Conservation (phyloP, 1,139 yeast species). For the Suhomyces ambrosiae region DNA sequence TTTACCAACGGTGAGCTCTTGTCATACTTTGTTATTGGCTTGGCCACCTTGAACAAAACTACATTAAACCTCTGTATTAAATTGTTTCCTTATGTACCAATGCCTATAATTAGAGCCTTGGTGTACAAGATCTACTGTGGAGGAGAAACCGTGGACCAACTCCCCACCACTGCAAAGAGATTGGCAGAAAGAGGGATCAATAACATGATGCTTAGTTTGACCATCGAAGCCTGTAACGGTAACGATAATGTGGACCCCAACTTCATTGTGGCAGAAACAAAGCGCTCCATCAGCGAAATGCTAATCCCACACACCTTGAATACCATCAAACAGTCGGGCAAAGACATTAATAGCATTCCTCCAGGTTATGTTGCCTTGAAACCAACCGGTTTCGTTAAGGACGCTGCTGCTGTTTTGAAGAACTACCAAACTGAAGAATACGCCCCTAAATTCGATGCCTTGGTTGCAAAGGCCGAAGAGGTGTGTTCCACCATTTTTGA, state of each 20-base stretch:
- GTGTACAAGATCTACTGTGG: conserved; percentile 90
- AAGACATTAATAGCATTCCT: conserved; percentile 63
- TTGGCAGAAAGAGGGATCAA: conserved; percentile 75
- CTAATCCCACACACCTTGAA: conserved; percentile 68
- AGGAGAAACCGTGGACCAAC: conserved; percentile 77
- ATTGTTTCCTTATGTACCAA: conserved; percentile 75
- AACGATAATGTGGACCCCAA: conserved; percentile 61
- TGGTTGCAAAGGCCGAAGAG: conserved; percentile 65
- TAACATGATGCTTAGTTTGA: conserved; percentile 91
- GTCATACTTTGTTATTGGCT: conserved; percentile 66
- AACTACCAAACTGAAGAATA: conserved; percentile 52
- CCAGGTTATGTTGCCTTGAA: conserved; percentile 88
- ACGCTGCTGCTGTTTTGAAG: conserved; percentile 74
- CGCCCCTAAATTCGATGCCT: conserved; percentile 54
- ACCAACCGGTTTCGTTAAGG: conserved; percentile 84
- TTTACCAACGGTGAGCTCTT: conserved; percentile 49
- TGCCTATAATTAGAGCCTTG: conserved; percentile 65
- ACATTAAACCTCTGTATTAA: conserved; percentile 62
- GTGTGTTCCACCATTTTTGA: conserved; percentile 60
- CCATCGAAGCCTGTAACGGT: conserved; percentile 92
- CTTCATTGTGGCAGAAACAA: conserved; percentile 66
- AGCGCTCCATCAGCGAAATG: conserved; percentile 66
- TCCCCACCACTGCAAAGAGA: conserved; percentile 66
- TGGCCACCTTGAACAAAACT: conserved; percentile 65
- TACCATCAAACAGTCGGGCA: conserved; percentile 47